Evolutionary conservation across 768 basidiomycete species (phyloP).

Genomic region (Amanita brunnescens): DNA sequence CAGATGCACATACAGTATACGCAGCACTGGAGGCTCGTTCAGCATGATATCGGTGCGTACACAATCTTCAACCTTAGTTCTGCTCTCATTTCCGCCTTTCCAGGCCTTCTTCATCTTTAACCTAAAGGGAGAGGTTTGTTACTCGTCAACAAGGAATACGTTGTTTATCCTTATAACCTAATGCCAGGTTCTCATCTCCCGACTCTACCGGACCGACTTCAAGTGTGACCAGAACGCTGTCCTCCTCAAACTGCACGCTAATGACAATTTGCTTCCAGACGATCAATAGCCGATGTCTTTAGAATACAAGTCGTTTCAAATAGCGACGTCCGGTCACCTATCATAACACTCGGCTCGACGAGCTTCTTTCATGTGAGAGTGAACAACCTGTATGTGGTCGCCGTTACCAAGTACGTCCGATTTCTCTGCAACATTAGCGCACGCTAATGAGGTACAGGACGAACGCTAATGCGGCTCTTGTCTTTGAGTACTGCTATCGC

Average conservation of each 20-base stretch:
- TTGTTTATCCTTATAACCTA: not conserved
- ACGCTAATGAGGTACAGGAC: slow-evolving; percentile 40
- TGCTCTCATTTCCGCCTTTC: not conserved
- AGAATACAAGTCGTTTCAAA: slow-evolving; percentile 98
- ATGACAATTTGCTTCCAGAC: slow-evolving; percentile 36
- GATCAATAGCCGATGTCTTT: slow-evolving; percentile 96
- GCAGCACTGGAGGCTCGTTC: too few species aligned
- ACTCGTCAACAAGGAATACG: slow-evolving; percentile 1
- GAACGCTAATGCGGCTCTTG: slow-evolving; percentile 94
- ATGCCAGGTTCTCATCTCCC: slow-evolving; percentile 82
- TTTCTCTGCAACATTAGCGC: not conserved
- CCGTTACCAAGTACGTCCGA: slow-evolving; percentile 79
- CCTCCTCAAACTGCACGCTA: slow-evolving; percentile 6
- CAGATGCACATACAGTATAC: too few species aligned
- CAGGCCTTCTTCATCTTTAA: slow-evolving; percentile 99
- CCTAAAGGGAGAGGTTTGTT: slow-evolving; percentile 90
- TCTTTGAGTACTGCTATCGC: slow-evolving; percentile 96
- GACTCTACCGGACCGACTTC: slow-evolving; percentile 93
- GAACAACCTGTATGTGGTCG: slow-evolving; percentile 93
- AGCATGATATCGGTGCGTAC: slow-evolving; percentile 6
- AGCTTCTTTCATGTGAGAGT: slow-evolving; percentile 98
- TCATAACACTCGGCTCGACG: slow-evolving; percentile 94
- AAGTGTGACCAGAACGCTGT: slow-evolving; percentile 50
- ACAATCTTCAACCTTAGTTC: not conserved
- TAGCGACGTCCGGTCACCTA: slow-evolving; percentile 93